phyloP scores from a whole-genome alignment of 1,284 basidiomycete genomes.

The Trichosporon ovoides region DNA sequence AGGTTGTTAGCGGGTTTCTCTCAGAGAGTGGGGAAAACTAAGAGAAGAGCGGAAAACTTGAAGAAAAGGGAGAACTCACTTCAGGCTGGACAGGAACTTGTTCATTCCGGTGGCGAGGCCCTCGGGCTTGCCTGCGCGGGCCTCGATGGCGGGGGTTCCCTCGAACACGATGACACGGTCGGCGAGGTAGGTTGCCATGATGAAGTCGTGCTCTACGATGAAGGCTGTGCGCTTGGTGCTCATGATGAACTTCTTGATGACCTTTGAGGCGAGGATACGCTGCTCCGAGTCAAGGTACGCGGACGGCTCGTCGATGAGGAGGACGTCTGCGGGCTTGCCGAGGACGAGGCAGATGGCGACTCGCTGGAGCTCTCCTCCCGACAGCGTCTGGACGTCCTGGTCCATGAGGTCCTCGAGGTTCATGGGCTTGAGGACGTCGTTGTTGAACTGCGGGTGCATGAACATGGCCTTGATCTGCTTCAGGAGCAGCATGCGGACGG shows the following conservation, averaged over 20 bases:
- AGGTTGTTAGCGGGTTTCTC: conserved; percentile 56
- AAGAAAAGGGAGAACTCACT: no score
- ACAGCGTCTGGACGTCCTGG: conserved; percentile 91
- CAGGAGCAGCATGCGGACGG: conserved; percentile 82
- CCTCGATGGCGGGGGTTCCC: conserved; percentile 72
- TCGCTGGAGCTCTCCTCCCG: conserved; percentile 92
- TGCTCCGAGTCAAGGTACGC: conserved; percentile 85
- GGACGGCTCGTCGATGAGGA: conserved; percentile 66
- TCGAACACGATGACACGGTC: conserved; percentile 96
- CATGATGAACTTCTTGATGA: conserved; percentile 94
- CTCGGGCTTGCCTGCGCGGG: conserved; percentile 63
- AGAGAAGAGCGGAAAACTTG: no score
- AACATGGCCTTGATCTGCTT: conserved; percentile 90
- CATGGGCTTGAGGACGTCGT: conserved; percentile 95
- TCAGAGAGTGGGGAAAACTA: no score
- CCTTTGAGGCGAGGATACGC: conserved; percentile 92
- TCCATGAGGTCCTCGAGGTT: conserved; percentile 82
- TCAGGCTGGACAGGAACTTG: conserved; percentile 58
- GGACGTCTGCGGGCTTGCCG: conserved; percentile 66
- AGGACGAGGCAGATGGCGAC: conserved; percentile 89
- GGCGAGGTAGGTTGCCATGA: conserved; percentile 81
- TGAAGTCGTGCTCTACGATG: conserved; percentile 50
- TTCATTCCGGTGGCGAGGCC: conserved; percentile 47
- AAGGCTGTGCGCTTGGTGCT: conserved; percentile 94
- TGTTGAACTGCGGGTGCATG: conserved; percentile 96